These are phyloP conservation scores for Plantago ovata DNA, from an alignment of 257 asterid genomes.

Conservation along the genomic window DNA sequence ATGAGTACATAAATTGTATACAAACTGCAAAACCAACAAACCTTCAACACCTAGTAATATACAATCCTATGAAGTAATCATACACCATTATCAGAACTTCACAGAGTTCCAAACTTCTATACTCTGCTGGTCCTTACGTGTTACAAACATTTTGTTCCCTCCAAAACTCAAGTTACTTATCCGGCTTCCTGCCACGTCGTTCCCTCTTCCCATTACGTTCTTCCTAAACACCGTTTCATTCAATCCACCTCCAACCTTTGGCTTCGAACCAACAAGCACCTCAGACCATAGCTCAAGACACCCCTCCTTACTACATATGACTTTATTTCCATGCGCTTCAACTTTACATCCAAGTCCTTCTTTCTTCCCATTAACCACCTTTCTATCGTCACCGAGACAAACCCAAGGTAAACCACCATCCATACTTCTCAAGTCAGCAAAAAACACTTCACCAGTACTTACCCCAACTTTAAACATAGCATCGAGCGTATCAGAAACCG, in stretches of 20 bases:
- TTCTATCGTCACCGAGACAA: conserved; percentile 66
- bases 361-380: conserved; percentile 61
- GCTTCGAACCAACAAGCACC: conserved; percentile 43
- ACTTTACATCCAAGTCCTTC: conserved; percentile 75
- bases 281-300: conserved; percentile 81
- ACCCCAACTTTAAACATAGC: conserved; percentile 78
- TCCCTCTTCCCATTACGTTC: conserved; percentile 72
- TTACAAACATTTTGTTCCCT: conserved; percentile 79
- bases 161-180: conserved; percentile 63
- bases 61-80: background rate
- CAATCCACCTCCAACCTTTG: conserved; percentile 8
- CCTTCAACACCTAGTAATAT: background rate
- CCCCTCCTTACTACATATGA: conserved; percentile 74
- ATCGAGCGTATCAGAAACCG: conserved; percentile 42
- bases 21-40: too few species aligned
- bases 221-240: conserved; percentile 59
- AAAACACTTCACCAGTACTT: conserved; percentile 72
- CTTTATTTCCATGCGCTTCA: conserved; percentile 79
- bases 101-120: conserved; percentile 78
- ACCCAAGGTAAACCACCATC: conserved; percentile 53
- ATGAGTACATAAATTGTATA: background rate
- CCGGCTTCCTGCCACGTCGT: conserved; percentile 55
- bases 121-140: conserved; percentile 65
- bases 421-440: conserved; percentile 63
- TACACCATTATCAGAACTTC: conserved; percentile 25